Base-by-base conservation (phyloP, 1,284 basidiomycete species). In the Taiwanofungus camphoratus region DNA sequence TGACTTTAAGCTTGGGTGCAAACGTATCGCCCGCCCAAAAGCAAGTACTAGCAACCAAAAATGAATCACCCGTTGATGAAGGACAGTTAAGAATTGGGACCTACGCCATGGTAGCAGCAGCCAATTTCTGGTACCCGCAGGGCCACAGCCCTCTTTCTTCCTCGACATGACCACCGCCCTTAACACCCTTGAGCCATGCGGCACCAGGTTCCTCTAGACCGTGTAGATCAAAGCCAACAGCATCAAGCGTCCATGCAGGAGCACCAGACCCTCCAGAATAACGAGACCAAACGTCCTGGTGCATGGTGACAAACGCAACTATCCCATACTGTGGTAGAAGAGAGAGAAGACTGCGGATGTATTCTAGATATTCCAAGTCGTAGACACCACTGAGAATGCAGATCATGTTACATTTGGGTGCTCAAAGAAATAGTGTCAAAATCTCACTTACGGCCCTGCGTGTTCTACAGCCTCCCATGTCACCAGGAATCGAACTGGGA, bases 401-500 rank as follows among this genome's bases (percentile, higher is more conserved):
- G 33, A 19, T 5, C 24, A 31, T 15, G 16, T 27, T 21, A n/a
- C 13, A n/a, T 8, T 35, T 18, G 16, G 16, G 18, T 12, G 33
- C 16, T 8, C 16, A 18, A 35, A 11, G 11, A 9, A 41, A 27
- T 13, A 32, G 20, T 20, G 18, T 13, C 20, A 15, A 13, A 20
- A 23, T 1, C 11, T 18, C 12, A 79, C 89, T 56, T 64, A 92
- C 86, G 81, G 89, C 50, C 88, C 94, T 42, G 72, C 77, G 57
- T 98, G 96, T 58, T 97, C 92, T 18, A 99, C 72, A 0, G 93
- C 90, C 60, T 99, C 95, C 96, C 95, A 99, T 1, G 94, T 96
- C 3, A 98, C 78, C 15, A 92, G 80, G 52, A 97, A 86, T 44
- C 90, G 73, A 52, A 92, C 90, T 91, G 50, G 15, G 5, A 16